phyloP scores from a whole-genome alignment of 169 alveolate genomes.

The Blepharisma undulans region DNA sequence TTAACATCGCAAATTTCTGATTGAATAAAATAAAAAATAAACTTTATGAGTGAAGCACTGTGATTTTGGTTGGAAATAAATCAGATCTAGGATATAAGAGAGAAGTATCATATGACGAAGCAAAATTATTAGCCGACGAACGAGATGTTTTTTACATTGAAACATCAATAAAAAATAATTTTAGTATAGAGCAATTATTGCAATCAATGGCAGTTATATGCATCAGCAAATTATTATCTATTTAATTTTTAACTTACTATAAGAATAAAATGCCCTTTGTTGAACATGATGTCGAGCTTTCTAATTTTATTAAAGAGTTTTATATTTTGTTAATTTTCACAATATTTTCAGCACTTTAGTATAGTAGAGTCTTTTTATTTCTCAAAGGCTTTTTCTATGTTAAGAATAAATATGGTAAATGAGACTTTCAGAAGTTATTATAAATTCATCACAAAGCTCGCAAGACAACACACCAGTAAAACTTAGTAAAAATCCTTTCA shows the following conservation, averaged over 20 bases:
- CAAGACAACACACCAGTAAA: background rate
- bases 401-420: background rate
- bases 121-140: slow-evolving; percentile 84
- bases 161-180: too few species aligned
- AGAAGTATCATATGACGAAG: slow-evolving; percentile 70
- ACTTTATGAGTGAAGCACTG: slow-evolving; percentile 62
- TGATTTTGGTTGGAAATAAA: slow-evolving; percentile 93
- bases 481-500: background rate
- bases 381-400: background rate
- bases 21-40: slow-evolving; percentile 93
- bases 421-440: background rate
- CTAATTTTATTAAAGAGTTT: too few species aligned
- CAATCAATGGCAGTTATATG: too few species aligned
- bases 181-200: too few species aligned
- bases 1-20: slow-evolving; percentile 94
- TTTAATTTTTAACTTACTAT: too few species aligned
- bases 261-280: too few species aligned
- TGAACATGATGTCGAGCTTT: too few species aligned
- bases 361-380: too few species aligned
- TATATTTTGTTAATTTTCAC: too few species aligned
- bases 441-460: background rate
- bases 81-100: slow-evolving; percentile 82
- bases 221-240: too few species aligned
- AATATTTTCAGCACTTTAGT: too few species aligned
- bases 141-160: too few species aligned